Evolutionary conservation across 2,329 filamentous ascomycete species (phyloP), one percentile per base, ranked within the genome.

Genomic region (Calonectria honghensis): DNA sequence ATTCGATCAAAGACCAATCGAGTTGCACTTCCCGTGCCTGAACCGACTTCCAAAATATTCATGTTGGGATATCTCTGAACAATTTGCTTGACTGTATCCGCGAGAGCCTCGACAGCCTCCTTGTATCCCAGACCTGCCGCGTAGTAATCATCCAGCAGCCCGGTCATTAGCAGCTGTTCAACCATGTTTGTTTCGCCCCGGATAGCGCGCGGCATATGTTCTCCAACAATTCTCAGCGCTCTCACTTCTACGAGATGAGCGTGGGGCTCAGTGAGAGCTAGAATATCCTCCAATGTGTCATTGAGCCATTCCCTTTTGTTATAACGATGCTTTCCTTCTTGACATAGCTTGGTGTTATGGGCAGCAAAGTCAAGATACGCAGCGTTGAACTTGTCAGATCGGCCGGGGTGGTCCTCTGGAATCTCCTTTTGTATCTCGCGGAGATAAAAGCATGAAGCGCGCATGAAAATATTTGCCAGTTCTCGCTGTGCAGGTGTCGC

Each of bases 11-110:
- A 20, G 13, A 64, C 48, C 11, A 39, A 24, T n/a, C n/a, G 4
- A 10, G 68, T 70, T 3, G 57, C 45, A 32, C 68, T 57, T 31
- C 52, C 67, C 2, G 67, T 69, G 6, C 67, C 67, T 27, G 52
- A 54, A 48, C 67, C 67, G n/a, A 69, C 41, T 45, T 69, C 67
- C 2, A 69, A 29, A 2, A 69, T 61, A 6, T 6, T 50, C 52
- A 61, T 48, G 39, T 63, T 35, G 6, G 67, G 67, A 37, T 61
- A 61, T n/a, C 52, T 32, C 27, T 63, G 52, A 6, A n/a, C 52
- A 35, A 69, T 48, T 32, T 69, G 67, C 6, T 61, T 41, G 14
- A 69, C 54, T 10, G 39, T 69, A 32, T 29, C 37, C 6, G 67
- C 52, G 18, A 61, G 67, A 45, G n/a, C 48, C 14, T 51, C 35